Base-by-base conservation (phyloP, 192 early-diverging fungal species). In the Coemansia sp. region DNA sequence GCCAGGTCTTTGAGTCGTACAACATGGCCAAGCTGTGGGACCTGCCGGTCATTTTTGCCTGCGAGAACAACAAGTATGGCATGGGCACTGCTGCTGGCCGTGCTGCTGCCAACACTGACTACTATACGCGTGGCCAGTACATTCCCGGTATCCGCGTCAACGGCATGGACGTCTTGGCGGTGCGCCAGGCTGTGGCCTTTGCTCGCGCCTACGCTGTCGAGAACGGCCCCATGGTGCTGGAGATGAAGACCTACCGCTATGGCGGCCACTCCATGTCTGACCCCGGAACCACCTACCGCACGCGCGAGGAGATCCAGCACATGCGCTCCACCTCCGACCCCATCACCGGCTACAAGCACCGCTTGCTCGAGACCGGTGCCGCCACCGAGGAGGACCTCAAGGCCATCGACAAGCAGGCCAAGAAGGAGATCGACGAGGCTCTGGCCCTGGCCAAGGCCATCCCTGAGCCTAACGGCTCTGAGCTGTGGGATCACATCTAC, bases 261-360 rank as follows among this genome's bases (percentile, higher is more conserved):
- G 97, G 96, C 84, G 97, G 97, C 64, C 97, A 99, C 94, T 99
- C 97, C 73, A 99, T 99, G 97, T 99, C 96, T 66, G 96, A 99
- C 85, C 97, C 96, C 27, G 97, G 97, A 73, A 99, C 96, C 82
- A 98, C 95, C 44, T 99, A 99, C 92, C 92, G 97, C 73, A 96
- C 95, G 66, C 94, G 97, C 84, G 97, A 99, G 87, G 95, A 99
- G 88, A 95, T 97, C 70, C 94, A 97, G 85, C 90, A 99, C 81
- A 99, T 99, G 96, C 91, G 96, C 36, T 92, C 92, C 60, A 94
- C 91, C 73, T 90, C 89, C 74, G 95, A 97, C 81, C 92, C 94
- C 62, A 97, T 99, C 85, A 96, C 90, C 72, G 94, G 95, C 20
- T 85, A 96, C 75, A 95, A 95, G 87, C 87, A 92, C 73, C 86